Base-by-base conservation (phyloP, 768 basidiomycete species). In the Panaeolus papilionaceus region DNA sequence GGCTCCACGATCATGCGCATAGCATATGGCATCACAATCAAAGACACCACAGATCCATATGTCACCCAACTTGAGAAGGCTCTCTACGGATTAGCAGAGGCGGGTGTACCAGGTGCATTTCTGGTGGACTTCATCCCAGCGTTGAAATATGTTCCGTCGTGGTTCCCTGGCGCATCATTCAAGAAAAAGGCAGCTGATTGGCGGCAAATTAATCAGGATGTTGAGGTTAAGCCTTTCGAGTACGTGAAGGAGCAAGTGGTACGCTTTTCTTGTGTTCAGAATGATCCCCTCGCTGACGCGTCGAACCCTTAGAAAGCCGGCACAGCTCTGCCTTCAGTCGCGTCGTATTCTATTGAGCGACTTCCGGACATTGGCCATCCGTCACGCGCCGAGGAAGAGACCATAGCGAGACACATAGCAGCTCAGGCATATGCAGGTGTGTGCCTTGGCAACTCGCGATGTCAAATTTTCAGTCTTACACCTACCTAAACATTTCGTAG, bases 1-100 rank as follows among this genome's bases (percentile, higher is more conserved):
- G 37, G 64, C 2, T 69, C 70, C 5, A 72, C 72, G 9, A 76
- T 77, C 38, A 74, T 78, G 70, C 66, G 67, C 28, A 54, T 75
- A 6, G 71, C 78, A 2, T 80, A 79, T 64, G 82, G 82, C 3
- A 75, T 80, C 39, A 68, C 71, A 9, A 70, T 80, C 38, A 67
- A 69, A 9, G 73, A 74, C 3, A 66, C 72, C 39, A 76, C 81
- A 4, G 83, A 86, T 65, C 76, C 76, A 2, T 77, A 80, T 51
- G 73, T 86, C 7, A 62, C 72, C 2, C 71, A 80, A 4, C 79
- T 77, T 1, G 79, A 82, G 47, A 68, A 71, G 6, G 75, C 77
- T 1, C 69, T 77, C 23, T 65, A 73, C 4, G 70, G 76, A 66
- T 28, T 79, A 63, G 51, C 33, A 33, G 33, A 33, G 5, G 33